Evolutionary conservation across 2,329 filamentous ascomycete genomes (phyloP), one percentile per base, ranked within the genome.

Genomic region (Niveomyces coronatus): DNA sequence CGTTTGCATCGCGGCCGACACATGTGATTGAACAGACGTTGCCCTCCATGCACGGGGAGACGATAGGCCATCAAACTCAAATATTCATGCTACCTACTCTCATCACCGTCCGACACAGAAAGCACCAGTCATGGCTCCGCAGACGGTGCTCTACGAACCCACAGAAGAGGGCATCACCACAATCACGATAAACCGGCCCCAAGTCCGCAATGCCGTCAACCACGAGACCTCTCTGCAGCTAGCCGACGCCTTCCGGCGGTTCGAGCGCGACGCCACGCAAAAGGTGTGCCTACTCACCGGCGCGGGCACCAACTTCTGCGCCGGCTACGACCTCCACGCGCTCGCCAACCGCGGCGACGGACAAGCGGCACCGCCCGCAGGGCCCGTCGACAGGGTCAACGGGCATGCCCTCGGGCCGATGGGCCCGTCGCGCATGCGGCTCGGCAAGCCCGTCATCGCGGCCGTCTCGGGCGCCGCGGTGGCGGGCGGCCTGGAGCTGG

Each of bases 401-500:
- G 46, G 49, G n/a, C n/a, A n/a, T n/a, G 47, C 14, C 48, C 35
- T 48, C 4, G 71, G 58, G 0, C 71, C 70, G 0, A 72, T 73
- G 56, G 70, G 69, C 2, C 70, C 70, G 0, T 70, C 68, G 0
- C 51, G 70, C 1, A 58, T 76, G 47, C 55, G 58, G 26, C 50
- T 71, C 8, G 56, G 53, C 26, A 76, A 76, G 43, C 71, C 70
- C 1, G 54, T 74, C 9, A 69, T 75, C 33, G 55, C 56, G 14
- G 71, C 70, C 3, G 58, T 75, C 0, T 56, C 68, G 0, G 70
- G 70, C 2, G 61, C 71, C 41, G 70, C 71, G 1, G 71, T 75
- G 1, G 71, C 71, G 0, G 70, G 71, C 1, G 68, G 52, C 1
- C 58, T 75, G 1, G 71, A 76, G 48, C 53, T 75, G 8, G 64